Evolutionary conservation across 331 rosid species (phyloP), one percentile per base, ranked within the genome.

Genomic region (Ulmus americana): DNA sequence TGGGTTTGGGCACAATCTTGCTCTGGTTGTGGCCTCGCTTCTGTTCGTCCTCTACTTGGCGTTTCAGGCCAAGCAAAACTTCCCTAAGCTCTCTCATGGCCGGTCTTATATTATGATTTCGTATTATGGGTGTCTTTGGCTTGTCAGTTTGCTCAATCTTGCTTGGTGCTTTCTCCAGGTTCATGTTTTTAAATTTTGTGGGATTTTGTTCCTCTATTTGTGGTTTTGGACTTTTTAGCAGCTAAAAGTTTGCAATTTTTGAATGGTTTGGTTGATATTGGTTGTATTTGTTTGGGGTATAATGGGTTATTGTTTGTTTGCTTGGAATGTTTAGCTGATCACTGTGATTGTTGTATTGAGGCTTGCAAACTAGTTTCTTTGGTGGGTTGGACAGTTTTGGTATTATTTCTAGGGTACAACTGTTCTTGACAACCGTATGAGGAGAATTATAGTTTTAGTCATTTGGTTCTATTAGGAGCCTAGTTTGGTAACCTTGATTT

Each of bases 121-220:
- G 0, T 83, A 83, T 65, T 83, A 80, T 20, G 83, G 74, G 16
- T 69, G 76, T 38, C 88, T 80, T 1, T 83, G 88, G 88, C 74
- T 77, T 10, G 85, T 77, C 59, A 75, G 83, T 70, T 65, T 83
- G 74, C 85, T 83, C 78, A 83, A 83, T 69, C 70, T 82, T 58
- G 63, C 80, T 60, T 92, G 98, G 98, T 88, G 94, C 82, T 50
- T 61, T 46, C 74, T 84, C 16, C 98, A 92, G 98, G 98, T 92
- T 46, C 51, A 6, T 3, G 53, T 8, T 40, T 20, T 39, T 35
- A 6, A 22, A 7, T 10, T 20, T 39, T 57, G 2, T 35, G 12
- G 45, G 38, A 54, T 46, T 53, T 55, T 55, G 11, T 35, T 46
- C 16, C 13, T 20, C 40, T 38, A 5, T 61, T 49, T 13, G 43